Evolutionary conservation across 306 rosid species (phyloP).

Genomic region (Inga leiocalycina): DNA sequence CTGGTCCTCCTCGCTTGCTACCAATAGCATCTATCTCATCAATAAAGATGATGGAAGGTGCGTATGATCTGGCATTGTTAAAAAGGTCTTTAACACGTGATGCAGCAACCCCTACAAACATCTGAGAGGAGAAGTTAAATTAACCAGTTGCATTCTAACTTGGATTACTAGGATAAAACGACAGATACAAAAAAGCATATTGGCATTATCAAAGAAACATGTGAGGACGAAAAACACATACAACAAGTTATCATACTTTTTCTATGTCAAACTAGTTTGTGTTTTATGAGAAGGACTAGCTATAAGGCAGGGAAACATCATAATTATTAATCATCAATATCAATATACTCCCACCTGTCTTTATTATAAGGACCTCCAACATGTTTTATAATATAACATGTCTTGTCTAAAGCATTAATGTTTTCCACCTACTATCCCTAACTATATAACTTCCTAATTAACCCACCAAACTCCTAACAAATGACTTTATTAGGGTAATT

Average conservation of each 20-base stretch:
- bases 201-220: conserved; percentile 32
- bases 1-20: conserved; percentile 99
- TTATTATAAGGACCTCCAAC: background rate
- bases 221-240: conserved; percentile 9
- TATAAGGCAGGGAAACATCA: conserved; percentile 9
- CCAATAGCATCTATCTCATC: conserved; percentile 99
- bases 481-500: background rate
- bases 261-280: conserved; percentile 5
- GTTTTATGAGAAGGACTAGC: conserved; percentile 23
- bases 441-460: background rate
- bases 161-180: background rate
- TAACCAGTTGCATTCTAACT: conserved; percentile 18
- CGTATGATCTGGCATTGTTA: conserved; percentile 81
- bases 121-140: conserved; percentile 53
- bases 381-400: background rate
- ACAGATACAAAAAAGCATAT: conserved; percentile 22
- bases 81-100: conserved; percentile 98
- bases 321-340: conserved; percentile 7
- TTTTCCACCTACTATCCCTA: background rate
- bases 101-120: conserved; percentile 99
- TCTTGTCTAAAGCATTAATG: background rate
- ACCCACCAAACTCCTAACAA: background rate
- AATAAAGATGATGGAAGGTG: conserved; percentile 93
- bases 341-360: background rate
- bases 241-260: conserved; percentile 23